These are phyloP conservation scores for Marsdenia floribunda DNA, from an alignment of 257 asterid species.

Conservation along the genomic window DNA sequence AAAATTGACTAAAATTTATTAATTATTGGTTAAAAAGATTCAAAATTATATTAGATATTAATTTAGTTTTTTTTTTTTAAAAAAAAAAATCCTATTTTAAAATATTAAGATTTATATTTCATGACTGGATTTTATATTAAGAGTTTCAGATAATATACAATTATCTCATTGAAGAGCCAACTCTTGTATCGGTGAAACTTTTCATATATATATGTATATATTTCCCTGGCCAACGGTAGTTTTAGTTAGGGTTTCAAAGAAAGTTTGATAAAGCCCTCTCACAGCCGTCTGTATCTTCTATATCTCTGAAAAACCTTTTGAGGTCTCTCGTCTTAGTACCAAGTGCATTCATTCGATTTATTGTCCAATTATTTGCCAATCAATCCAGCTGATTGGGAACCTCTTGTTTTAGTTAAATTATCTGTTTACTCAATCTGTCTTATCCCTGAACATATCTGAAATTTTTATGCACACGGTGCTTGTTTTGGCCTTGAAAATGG, in stretches of 20 bases:
- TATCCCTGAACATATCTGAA: background rate
- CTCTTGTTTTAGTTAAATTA: background rate
- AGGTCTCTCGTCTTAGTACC: background rate
- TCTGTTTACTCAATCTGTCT: background rate
- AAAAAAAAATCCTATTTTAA: too few relatives aligned
- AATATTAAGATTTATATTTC: too few relatives aligned
- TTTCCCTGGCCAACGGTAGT: background rate
- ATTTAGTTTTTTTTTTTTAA: too few relatives aligned
- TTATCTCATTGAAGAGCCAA: too few relatives aligned
- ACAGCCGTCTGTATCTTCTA: background rate
- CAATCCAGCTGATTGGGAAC: background rate
- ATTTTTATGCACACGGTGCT: background rate
- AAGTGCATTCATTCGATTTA: background rate
- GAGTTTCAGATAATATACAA: too few relatives aligned
- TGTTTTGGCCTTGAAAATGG: conserved; percentile 4
- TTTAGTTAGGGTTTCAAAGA: conserved; percentile 14
- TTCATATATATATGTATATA: too few relatives aligned
- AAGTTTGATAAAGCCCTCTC: background rate
- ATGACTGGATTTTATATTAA: too few relatives aligned
- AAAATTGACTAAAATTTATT: too few relatives aligned
- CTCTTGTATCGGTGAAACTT: too few relatives aligned
- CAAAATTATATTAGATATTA: too few relatives aligned
- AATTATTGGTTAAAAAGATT: too few relatives aligned
- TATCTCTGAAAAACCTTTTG: background rate
- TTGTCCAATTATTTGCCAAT: background rate